These are phyloP conservation scores for Amauroascus verrucosus DNA, from an alignment of 2,329 filamentous ascomycete species.

Conservation along the genomic window DNA sequence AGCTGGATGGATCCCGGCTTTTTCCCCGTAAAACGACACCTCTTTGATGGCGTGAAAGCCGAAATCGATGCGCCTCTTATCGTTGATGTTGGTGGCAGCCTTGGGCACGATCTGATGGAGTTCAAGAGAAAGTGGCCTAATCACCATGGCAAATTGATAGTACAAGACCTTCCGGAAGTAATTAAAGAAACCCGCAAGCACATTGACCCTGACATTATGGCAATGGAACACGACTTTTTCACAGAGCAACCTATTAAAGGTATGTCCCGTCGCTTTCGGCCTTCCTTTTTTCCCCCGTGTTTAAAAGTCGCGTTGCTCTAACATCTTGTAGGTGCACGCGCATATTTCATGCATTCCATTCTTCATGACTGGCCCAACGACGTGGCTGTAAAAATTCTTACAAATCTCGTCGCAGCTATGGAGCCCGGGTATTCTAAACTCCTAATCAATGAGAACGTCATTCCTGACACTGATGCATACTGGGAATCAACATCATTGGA, in stretches of 20 bases:
- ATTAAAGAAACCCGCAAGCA: conserved; percentile 24
- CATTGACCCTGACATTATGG: conserved; percentile 17
- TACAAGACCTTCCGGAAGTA: conserved; percentile 40
- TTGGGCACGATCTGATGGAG: conserved; percentile 34
- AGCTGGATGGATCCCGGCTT: conserved; percentile 9
- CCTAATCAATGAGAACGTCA: conserved; percentile 33
- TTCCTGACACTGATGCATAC: conserved; percentile 27
- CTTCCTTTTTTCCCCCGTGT: too few species aligned
- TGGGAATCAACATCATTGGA: conserved; percentile 25
- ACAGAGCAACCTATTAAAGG: conserved; percentile 40
- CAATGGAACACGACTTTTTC: conserved; percentile 40
- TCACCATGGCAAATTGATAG: conserved; percentile 36
- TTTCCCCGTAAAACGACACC: background rate
- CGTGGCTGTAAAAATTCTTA: conserved; percentile 26
- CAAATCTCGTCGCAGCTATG: conserved; percentile 19
- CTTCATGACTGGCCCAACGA: conserved; percentile 31
- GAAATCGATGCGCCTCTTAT: conserved; percentile 21
- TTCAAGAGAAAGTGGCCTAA: conserved; percentile 30
- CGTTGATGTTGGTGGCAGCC: conserved; percentile 38
- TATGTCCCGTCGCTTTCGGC: conserved; percentile 12
- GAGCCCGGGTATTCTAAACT: conserved; percentile 30
- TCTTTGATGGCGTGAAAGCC: background rate
- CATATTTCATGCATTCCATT: conserved; percentile 30
- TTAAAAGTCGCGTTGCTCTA: background rate
- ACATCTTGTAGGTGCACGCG: conserved; percentile 25